phyloP scores from a whole-genome alignment of 192 early-diverging fungal genomes.

The Backusella parvicylindrica region DNA sequence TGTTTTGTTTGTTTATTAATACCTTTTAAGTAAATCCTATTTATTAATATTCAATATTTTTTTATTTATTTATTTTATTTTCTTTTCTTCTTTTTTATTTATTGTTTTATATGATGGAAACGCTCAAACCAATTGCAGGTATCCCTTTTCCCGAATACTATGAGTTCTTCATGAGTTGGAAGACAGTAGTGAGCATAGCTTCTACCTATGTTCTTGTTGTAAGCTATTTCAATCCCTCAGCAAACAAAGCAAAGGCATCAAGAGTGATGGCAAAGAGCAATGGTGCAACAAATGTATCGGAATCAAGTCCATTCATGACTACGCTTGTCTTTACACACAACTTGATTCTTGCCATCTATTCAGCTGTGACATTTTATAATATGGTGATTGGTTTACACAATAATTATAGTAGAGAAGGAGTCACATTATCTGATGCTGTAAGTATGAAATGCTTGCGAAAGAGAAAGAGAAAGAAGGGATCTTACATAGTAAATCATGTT shows the following conservation, averaged over 20 bases:
- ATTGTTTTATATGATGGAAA: constrained; percentile 6
- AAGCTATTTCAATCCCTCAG: constrained; percentile 44
- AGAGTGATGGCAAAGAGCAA: constrained; percentile 48
- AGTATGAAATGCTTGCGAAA: constrained; percentile 25
- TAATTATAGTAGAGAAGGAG: constrained; percentile 35
- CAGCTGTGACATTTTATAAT: constrained; percentile 62
- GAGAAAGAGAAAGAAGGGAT: too few species aligned
- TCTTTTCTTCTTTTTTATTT: not conserved
- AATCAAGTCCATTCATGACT: constrained; percentile 53
- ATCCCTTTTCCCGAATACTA: constrained; percentile 69
- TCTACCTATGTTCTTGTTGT: constrained; percentile 46
- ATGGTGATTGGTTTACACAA: constrained; percentile 54
- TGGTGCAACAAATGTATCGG: constrained; percentile 30
- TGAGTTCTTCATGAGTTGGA: constrained; percentile 67
- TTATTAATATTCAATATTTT: not conserved
- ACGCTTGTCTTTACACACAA: constrained; percentile 78
- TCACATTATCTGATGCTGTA: constrained; percentile 55
- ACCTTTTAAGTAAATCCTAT: not conserved
- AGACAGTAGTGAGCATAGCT: constrained; percentile 53
- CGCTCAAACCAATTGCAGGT: constrained; percentile 26
- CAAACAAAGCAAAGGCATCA: constrained; percentile 43
- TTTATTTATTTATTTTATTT: not conserved
- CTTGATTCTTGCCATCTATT: constrained; percentile 64
- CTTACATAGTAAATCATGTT: not conserved
- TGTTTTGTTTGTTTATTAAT: not conserved